A percentile compares a stretch with the other conserved stretches of the same genome.
Evolutionary conservation across 169 alveolate genomes (phyloP).

Genomic region (Eimeria praecox): DNA sequence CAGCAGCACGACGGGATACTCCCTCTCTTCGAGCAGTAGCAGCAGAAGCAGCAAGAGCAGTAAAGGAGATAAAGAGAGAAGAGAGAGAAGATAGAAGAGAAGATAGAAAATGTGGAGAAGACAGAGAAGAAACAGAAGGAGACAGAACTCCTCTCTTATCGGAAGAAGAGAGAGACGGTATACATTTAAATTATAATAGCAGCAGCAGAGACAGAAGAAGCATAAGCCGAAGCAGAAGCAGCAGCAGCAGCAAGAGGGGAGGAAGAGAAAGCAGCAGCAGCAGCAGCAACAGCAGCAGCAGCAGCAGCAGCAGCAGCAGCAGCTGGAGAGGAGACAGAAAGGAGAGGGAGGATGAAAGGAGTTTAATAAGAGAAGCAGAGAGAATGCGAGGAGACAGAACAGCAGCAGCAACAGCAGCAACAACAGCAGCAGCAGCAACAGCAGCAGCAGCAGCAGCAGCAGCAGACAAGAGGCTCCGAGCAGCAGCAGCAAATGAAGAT

Average conservation of each 20-base stretch:
- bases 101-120: too few species aligned
- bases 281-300: conserved; percentile 27
- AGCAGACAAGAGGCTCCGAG: background rate
- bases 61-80: too few species aligned
- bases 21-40: background rate
- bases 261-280: background rate
- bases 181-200: background rate
- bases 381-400: background rate
- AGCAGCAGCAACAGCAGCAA: background rate
- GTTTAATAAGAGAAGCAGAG: background rate
- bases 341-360: background rate
- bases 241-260: background rate
- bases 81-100: too few species aligned
- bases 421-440: background rate
- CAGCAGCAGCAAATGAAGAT: background rate
- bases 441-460: background rate
- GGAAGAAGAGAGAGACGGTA: background rate
- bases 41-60: background rate
- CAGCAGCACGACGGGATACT: background rate
- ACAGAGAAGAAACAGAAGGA: too few species aligned
- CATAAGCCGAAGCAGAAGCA: background rate
- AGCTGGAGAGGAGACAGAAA: background rate
- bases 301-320: conserved; percentile 27
- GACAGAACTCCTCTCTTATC: too few species aligned
- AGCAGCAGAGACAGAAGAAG: background rate